phyloP scores from a whole-genome alignment of 306 rosid species.

The Cucurbita ficifolia region DNA sequence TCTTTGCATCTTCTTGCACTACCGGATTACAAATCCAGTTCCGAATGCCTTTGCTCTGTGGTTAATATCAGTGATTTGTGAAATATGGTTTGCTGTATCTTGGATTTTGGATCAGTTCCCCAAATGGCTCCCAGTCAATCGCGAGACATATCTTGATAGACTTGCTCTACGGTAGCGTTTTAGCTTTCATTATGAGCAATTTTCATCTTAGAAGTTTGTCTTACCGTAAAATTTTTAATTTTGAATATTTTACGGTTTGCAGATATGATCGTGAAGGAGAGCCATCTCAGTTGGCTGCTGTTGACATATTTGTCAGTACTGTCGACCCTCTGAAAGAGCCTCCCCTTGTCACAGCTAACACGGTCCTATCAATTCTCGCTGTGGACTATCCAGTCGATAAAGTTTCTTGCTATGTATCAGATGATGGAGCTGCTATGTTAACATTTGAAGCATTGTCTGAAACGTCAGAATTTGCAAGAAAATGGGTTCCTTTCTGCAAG shows the following conservation, averaged over 20 bases:
- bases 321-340: constrained; percentile 97
- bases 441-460: constrained; percentile 91
- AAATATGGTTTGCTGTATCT: constrained; percentile 93
- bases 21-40: constrained; percentile 89
- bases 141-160: constrained; percentile 93
- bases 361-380: constrained; percentile 85
- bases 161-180: constrained; percentile 58
- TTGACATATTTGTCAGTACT: constrained; percentile 94
- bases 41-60: constrained; percentile 77
- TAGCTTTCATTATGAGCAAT: background rate
- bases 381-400: constrained; percentile 96
- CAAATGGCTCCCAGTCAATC: constrained; percentile 97
- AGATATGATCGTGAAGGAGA: constrained; percentile 97
- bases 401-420: constrained; percentile 96
- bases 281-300: constrained; percentile 90
- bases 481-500: constrained; percentile 94
- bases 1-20: constrained; percentile 73
- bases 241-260: constrained; percentile 12
- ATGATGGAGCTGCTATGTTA: constrained; percentile 97
- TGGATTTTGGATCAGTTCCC: constrained; percentile 99
- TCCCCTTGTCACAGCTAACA: constrained; percentile 94
- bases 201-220: background rate
- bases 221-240: background rate
- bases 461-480: constrained; percentile 85
- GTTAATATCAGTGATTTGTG: constrained; percentile 91